Evolutionary conservation across 1,284 basidiomycete species (phyloP).

Genomic region (Termitomyces sp.): DNA sequence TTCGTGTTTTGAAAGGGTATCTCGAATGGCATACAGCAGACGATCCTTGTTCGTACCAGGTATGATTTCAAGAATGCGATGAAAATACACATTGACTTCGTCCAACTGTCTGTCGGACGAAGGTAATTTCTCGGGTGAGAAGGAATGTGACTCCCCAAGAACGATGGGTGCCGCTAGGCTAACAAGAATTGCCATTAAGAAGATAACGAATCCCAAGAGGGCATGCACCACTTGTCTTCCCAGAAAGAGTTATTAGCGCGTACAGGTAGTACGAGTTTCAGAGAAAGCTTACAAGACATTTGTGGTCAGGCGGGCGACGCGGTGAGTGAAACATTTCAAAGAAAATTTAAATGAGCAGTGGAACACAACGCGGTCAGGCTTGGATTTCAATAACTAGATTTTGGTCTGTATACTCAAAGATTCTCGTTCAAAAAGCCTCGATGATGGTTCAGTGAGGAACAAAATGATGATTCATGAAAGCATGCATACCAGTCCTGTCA

Average conservation of each 20-base stretch:
- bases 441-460: background rate
- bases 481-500: background rate
- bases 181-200: background rate
- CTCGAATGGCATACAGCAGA: constrained; percentile 38
- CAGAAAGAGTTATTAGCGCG: background rate
- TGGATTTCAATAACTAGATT: background rate
- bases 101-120: background rate
- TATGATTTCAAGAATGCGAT: constrained; percentile 57
- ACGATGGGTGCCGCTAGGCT: constrained; percentile 3
- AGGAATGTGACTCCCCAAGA: background rate
- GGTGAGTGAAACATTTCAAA: constrained; percentile 1
- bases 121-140: background rate
- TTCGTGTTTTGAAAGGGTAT: constrained; percentile 28
- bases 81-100: constrained; percentile 21
- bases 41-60: constrained; percentile 57
- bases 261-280: background rate
- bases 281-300: background rate
- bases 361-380: background rate
- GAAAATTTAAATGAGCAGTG: background rate
- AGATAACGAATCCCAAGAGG: background rate
- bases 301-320: background rate
- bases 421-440: background rate
- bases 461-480: background rate
- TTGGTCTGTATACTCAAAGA: background rate
- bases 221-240: background rate